Conservation (phyloP, 352 stramenopile genomes). For the Globisporangium nodosum region DNA sequence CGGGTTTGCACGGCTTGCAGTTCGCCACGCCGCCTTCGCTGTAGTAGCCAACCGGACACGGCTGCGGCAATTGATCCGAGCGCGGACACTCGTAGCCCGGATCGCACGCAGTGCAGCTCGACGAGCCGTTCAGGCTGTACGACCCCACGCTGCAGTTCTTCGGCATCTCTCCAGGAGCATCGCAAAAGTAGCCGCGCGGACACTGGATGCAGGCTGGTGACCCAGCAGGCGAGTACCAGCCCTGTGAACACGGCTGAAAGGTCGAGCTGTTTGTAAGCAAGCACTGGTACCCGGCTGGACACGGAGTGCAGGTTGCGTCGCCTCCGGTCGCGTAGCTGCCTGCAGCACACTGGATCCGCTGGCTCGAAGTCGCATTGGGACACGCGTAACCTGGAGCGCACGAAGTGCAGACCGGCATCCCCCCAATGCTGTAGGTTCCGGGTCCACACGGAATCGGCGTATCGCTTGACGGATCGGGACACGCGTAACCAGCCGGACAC, state of each 20-base stretch:
- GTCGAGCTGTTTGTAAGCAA: constrained; percentile 49
- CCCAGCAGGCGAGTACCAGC: constrained; percentile 59
- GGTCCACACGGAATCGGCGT: constrained; percentile 30
- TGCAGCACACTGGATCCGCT: constrained; percentile 37
- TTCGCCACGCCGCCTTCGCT: constrained; percentile 69
- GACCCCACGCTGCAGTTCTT: constrained; percentile 73
- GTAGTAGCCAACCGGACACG: constrained; percentile 86
- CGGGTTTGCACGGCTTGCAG: constrained; percentile 54
- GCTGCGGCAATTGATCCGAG: constrained; percentile 61
- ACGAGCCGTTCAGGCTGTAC: constrained; percentile 71
- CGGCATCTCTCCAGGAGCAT: constrained; percentile 47
- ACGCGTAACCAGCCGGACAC: constrained; percentile 59
- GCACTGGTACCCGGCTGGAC: constrained; percentile 78
- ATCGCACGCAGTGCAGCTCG: constrained; percentile 57
- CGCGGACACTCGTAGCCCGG: constrained; percentile 83
- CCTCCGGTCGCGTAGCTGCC: constrained; percentile 54
- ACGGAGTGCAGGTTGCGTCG: constrained; percentile 51
- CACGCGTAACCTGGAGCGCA: constrained; percentile 77
- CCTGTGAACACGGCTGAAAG: constrained; percentile 50
- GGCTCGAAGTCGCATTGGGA: constrained; percentile 43
- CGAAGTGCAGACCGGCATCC: constrained; percentile 39
- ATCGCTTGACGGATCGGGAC: constrained; percentile 29
- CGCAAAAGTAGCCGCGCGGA: constrained; percentile 79
- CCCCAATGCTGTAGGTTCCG: constrained; percentile 58
- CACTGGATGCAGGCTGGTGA: constrained; percentile 67